Evolutionary conservation across 2,329 filamentous ascomycete species (phyloP).

Genomic region (Tolypocladium sp.): DNA sequence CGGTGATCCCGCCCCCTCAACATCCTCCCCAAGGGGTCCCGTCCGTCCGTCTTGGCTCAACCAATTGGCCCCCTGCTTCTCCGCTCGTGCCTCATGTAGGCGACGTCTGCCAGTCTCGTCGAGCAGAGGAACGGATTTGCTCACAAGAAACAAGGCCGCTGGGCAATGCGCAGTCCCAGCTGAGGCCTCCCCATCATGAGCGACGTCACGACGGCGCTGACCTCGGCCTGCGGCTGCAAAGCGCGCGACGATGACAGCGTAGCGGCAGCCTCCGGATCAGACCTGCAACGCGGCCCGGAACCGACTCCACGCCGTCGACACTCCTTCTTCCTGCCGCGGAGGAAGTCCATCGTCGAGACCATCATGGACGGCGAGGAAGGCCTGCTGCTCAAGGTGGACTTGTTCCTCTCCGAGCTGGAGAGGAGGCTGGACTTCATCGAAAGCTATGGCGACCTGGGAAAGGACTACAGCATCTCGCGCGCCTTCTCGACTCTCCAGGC

Average conservation of each 20-base stretch:
- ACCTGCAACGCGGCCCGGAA: conserved; percentile 19
- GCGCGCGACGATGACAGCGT: conserved; percentile 16
- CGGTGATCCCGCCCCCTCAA: background rate
- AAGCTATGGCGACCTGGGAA: conserved; percentile 71
- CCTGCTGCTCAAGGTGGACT: conserved; percentile 58
- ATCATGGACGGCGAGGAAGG: conserved; percentile 56
- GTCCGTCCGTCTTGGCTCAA: background rate
- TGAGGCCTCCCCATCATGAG: conserved; percentile 19
- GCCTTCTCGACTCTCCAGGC: conserved; percentile 81
- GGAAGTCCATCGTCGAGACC: conserved; percentile 49
- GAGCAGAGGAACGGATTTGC: background rate
- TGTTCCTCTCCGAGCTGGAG: conserved; percentile 80
- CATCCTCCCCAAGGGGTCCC: background rate
- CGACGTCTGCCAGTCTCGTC: background rate
- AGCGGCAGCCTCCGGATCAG: conserved; percentile 30
- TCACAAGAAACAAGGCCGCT: background rate
- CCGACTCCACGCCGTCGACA: conserved; percentile 38
- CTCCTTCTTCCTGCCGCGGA: conserved; percentile 47
- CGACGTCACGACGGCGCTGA: conserved; percentile 27
- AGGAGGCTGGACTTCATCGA: conserved; percentile 82
- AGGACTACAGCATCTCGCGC: conserved; percentile 75
- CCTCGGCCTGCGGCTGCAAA: conserved; percentile 25
- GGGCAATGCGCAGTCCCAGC: background rate
- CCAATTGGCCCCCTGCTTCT: conserved; percentile 1
- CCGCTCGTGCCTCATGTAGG: background rate